These are phyloP conservation scores for Bisporella sp. DNA, from an alignment of 2,329 filamentous ascomycete genomes.

Conservation along the genomic window DNA sequence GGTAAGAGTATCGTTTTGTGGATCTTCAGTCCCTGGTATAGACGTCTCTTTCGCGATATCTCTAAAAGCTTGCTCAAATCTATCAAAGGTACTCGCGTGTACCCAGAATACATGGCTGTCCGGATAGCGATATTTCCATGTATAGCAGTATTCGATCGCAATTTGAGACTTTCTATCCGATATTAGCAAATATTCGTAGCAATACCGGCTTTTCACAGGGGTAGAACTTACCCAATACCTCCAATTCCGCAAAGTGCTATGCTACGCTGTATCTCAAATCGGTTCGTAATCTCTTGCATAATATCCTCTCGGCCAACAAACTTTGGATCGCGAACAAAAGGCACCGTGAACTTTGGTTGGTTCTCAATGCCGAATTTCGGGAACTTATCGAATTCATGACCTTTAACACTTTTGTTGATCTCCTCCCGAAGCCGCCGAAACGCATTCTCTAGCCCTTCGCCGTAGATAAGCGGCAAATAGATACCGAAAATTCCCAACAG, in stretches of 20 bases:
- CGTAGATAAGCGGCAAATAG: conserved; percentile 30
- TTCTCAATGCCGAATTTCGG: background rate
- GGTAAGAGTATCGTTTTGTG: background rate
- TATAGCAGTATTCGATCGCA: conserved; percentile 15
- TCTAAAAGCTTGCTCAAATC: conserved; percentile 11
- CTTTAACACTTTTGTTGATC: conserved; percentile 15
- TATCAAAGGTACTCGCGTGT: conserved; percentile 9
- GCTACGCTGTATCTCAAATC: conserved; percentile 3
- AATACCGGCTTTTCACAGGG: background rate
- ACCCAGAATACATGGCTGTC: conserved; percentile 13
- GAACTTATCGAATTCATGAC: background rate
- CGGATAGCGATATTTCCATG: conserved; percentile 4
- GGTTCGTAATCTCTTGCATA: conserved; percentile 7
- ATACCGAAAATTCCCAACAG: conserved; percentile 37
- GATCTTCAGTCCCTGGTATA: conserved; percentile 9
- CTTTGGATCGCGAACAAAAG: conserved; percentile 8
- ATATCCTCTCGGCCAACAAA: conserved; percentile 11
- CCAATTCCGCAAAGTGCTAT: conserved; percentile 9
- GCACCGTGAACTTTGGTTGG: conserved; percentile 5
- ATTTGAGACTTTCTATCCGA: conserved; percentile 12
- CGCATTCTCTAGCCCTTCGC: conserved; percentile 12
- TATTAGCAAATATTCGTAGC: background rate
- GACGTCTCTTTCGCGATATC: conserved; percentile 10
- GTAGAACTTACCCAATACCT: conserved; percentile 24
- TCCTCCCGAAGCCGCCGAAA: conserved; percentile 29